Evolutionary conservation across 495 filamentous ascomycete species (phyloP), one percentile per base, ranked within the genome.

Genomic region (Massariosphaeria phaeospora): DNA sequence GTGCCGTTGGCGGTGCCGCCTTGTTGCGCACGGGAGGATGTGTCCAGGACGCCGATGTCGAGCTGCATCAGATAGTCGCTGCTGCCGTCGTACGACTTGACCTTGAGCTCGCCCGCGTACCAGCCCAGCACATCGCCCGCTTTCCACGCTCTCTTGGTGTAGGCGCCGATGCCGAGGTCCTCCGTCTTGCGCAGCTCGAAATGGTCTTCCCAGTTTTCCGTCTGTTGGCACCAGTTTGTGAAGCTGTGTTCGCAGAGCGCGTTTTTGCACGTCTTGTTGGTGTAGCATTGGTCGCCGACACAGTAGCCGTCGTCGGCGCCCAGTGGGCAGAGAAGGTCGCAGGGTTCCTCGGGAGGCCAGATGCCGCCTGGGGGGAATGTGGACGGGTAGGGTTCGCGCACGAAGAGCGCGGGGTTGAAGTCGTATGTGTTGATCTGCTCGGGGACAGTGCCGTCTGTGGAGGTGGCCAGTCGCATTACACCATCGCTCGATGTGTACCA

Each of bases 201-300:
- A 18, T 44, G 15, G 2, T 53, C 26, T 21, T 43, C 3, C 49
- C 49, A 53, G 25, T 23, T 26, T 11, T 18, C 11, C 3, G 49
- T 53, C 39, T 23, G 38, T 3, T 2, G 3, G n/a, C 35, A 10
- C 49, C 49, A 53, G 15, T 31, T n/a, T 20, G 12, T 26, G 4
- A 53, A 25, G 3, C 24, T 43, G 27, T 53, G 49, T 2, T 34
- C 24, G 39, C 49, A 53, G 39, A 20, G 2, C 13, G 10, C 3
- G 27, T 53, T 17, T 2, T 21, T 2, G 27, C 49, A 53, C 9
- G 12, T 13, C 8, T 5, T 21, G 36, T 21, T 17, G 4, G 49
- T 53, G 27, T 53, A 53, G 49, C 49, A 53, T 18, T 13, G 30
- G 8, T 55, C 33, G 29, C 52, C 52, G 1, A 55, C 44, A 33